Evolutionary conservation across 306 rosid species (phyloP).

Genomic region (Rubus idaeus): DNA sequence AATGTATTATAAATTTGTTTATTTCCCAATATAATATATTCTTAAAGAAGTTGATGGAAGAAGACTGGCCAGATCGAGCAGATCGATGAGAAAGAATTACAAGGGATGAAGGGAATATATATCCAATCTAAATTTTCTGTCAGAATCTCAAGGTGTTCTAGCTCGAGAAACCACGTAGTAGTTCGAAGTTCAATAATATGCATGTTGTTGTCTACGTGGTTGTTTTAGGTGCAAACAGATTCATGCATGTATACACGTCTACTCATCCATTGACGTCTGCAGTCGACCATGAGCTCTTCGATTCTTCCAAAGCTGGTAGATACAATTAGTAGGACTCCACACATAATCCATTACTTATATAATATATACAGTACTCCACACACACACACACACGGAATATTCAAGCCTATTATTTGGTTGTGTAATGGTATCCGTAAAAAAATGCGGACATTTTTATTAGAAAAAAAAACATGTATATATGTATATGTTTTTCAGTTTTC

Average conservation of each 20-base stretch:
- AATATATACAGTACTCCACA: no score
- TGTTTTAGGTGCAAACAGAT: constrained; percentile 34
- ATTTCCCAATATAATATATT: background rate
- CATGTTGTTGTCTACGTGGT: constrained; percentile 38
- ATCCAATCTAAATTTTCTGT: constrained; percentile 18
- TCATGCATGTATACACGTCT: constrained; percentile 64
- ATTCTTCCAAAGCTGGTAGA: constrained; percentile 15
- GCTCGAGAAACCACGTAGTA: constrained; percentile 23
- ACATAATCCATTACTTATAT: background rate
- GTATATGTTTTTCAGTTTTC: no score
- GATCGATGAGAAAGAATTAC: constrained; percentile 8
- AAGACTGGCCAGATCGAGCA: background rate
- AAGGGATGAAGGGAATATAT: constrained; percentile 16
- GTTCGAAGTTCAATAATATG: constrained; percentile 23
- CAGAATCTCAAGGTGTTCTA: constrained; percentile 25
- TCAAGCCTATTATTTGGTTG: no score
- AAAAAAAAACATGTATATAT: no score
- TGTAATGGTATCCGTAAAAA: no score
- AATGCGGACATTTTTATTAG: no score
- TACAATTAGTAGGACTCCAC: background rate
- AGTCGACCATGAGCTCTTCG: constrained; percentile 6
- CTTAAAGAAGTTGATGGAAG: background rate
- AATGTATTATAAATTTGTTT: background rate
- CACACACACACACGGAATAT: no score
- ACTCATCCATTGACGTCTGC: constrained; percentile 11